phyloP scores from a whole-genome alignment of 495 filamentous ascomycete species.

The Talaromyces wortmannii region DNA sequence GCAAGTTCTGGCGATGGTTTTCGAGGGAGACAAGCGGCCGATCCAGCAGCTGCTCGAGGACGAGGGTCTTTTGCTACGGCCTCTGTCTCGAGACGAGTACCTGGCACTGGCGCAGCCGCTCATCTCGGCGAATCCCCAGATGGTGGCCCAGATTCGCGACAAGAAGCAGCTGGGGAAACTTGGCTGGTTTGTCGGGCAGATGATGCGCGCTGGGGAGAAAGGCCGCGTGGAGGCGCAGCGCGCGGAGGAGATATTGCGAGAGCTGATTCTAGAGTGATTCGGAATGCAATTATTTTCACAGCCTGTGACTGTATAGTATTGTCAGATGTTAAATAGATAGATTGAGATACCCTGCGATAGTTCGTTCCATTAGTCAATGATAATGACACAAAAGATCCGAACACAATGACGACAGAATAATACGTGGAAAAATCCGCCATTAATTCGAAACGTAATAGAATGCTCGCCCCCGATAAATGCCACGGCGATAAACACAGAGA shows the following conservation, averaged over 20 bases:
- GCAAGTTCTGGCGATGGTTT: slow-evolving; percentile 57
- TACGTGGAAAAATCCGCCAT: too few relatives aligned
- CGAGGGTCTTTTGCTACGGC: slow-evolving; percentile 57
- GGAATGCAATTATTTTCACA: background rate
- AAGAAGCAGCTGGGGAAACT: slow-evolving; percentile 69
- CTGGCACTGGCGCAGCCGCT: slow-evolving; percentile 31
- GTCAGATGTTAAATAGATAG: background rate
- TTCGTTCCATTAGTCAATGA: too few relatives aligned
- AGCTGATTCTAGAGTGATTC: slow-evolving; percentile 33
- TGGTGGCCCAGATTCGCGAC: slow-evolving; percentile 60
- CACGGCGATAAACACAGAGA: too few relatives aligned
- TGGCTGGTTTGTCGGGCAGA: slow-evolving; percentile 83
- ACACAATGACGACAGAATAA: too few relatives aligned
- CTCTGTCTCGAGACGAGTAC: slow-evolving; percentile 44
- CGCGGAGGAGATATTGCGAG: slow-evolving; percentile 60
- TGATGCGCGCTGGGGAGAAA: slow-evolving; percentile 72
- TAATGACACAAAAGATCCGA: too few relatives aligned
- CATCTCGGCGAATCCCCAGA: slow-evolving; percentile 43
- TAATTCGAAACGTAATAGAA: too few relatives aligned
- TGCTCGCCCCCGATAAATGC: too few relatives aligned
- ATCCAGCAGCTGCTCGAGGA: slow-evolving; percentile 57
- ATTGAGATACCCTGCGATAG: background rate
- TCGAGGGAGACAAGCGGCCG: slow-evolving; percentile 42
- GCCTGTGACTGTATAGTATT: background rate
- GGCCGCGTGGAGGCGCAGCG: slow-evolving; percentile 69